These are phyloP conservation scores for Orbilia oligospora DNA, from an alignment of 2,329 filamentous ascomycete species.

Conservation along the genomic window DNA sequence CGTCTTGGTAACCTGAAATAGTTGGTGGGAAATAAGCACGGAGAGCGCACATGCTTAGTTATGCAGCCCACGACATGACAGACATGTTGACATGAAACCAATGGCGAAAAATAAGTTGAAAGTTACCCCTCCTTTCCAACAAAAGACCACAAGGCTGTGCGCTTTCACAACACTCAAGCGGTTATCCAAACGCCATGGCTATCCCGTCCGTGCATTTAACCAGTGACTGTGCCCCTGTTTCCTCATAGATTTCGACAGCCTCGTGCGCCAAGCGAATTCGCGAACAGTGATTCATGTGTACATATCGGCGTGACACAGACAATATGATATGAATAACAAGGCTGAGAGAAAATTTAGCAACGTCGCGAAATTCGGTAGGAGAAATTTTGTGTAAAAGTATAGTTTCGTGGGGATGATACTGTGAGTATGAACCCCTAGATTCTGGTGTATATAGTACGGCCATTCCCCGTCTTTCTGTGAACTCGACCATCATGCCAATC, in stretches of 20 bases:
- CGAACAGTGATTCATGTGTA: not conserved
- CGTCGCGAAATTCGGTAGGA: not conserved
- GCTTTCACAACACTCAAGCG: not conserved
- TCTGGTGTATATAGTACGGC: not conserved
- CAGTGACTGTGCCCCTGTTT: not conserved
- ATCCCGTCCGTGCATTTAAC: conserved; percentile 14
- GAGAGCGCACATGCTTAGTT: not conserved
- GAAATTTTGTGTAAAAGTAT: too few species aligned
- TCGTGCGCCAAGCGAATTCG: conserved; percentile 9
- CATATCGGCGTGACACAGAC: not conserved
- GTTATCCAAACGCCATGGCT: not conserved
- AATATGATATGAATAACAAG: not conserved
- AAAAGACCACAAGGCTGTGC: not conserved
- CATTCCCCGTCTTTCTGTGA: not conserved
- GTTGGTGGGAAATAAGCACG: not conserved
- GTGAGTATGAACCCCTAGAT: not conserved
- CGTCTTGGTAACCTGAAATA: not conserved
- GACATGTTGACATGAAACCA: conserved; percentile 3
- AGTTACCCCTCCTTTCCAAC: not conserved
- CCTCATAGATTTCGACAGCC: not conserved
- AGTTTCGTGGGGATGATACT: not conserved
- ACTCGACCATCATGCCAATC: not conserved
- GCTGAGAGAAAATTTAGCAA: not conserved
- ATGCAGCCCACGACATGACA: not conserved
- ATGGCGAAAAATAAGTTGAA: conserved; percentile 9